Percentiles rank a stretch among this genome's conserved stretches.
Conservation (phyloP, 371 early-diverging fungal genomes). For the Batrachochytrium dendrobatidis region DNA sequence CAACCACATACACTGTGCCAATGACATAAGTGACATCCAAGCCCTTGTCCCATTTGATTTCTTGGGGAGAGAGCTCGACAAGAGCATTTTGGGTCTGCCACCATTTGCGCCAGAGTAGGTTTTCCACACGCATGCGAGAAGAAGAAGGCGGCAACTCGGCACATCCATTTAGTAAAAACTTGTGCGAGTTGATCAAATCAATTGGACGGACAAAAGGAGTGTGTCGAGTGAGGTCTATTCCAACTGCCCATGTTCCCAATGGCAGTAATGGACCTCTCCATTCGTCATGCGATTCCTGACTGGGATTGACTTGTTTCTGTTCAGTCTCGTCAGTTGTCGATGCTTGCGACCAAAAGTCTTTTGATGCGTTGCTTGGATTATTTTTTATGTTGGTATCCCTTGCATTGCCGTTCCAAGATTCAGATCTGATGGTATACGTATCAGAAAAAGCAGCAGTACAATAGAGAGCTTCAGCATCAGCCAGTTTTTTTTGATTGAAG, state of each 20-base stretch:
- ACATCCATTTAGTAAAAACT: neutral
- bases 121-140: neutral
- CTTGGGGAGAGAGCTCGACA: neutral
- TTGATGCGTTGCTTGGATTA: too few relatives aligned
- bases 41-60: neutral
- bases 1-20: neutral
- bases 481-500: neutral
- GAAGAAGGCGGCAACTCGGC: neutral
- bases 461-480: too few relatives aligned
- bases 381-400: too few relatives aligned
- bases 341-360: too few relatives aligned
- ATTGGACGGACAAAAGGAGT: neutral
- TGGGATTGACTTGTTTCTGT: too few relatives aligned
- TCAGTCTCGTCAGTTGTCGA: too few relatives aligned
- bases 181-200: neutral
- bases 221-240: neutral
- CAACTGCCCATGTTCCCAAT: constrained; percentile 2
- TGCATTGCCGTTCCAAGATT: too few relatives aligned
- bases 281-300: too few relatives aligned
- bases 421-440: too few relatives aligned
- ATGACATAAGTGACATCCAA: neutral
- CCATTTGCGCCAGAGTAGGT: neutral
- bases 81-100: neutral
- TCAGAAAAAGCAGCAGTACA: too few relatives aligned
- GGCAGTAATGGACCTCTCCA: too few relatives aligned